phyloP scores from a whole-genome alignment of 1,139 yeast genomes.

The Blastobotrys raffinosifermentans region DNA sequence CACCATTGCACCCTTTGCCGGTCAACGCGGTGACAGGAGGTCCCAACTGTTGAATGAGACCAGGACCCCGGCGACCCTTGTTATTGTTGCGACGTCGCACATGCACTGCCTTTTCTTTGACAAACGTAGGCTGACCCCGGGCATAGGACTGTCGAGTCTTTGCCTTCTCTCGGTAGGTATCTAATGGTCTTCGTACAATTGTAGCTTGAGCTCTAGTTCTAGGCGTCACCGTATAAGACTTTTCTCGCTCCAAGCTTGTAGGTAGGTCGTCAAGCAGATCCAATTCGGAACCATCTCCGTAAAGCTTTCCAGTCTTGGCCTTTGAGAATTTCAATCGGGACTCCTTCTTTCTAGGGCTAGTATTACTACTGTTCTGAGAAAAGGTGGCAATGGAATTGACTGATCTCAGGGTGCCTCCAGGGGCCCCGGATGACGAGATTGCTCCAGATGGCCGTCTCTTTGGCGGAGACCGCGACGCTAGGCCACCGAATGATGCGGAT shows the following conservation, averaged over 20 bases:
- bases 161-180: conserved; percentile 17
- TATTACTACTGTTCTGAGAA: conserved; percentile 2
- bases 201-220: conserved; percentile 9
- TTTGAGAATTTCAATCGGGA: conserved; percentile 14
- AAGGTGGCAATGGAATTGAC: conserved; percentile 4
- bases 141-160: conserved; percentile 5
- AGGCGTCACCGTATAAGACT: conserved; percentile 17
- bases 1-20: conserved; percentile 29
- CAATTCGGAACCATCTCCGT: conserved; percentile 33
- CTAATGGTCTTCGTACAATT: conserved; percentile 12
- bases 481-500: conserved; percentile 2
- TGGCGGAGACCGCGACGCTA: too few relatives aligned
- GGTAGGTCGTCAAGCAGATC: conserved; percentile 31
- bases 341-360: conserved; percentile 8
- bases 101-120: conserved; percentile 1
- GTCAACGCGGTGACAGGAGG: conserved; percentile 22
- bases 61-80: conserved; percentile 20
- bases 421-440: conserved; percentile 16
- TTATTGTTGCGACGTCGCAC: conserved; percentile 9
- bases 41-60: conserved; percentile 34
- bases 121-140: background rate
- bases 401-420: conserved; percentile 3
- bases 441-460: conserved; percentile 20
- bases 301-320: conserved; percentile 18
- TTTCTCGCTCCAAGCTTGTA: conserved; percentile 19